A percentile compares a stretch with the other conserved stretches of the same genome.
These are phyloP conservation scores for Medicago arabica DNA, from an alignment of 306 rosid species.

Conservation along the genomic window DNA sequence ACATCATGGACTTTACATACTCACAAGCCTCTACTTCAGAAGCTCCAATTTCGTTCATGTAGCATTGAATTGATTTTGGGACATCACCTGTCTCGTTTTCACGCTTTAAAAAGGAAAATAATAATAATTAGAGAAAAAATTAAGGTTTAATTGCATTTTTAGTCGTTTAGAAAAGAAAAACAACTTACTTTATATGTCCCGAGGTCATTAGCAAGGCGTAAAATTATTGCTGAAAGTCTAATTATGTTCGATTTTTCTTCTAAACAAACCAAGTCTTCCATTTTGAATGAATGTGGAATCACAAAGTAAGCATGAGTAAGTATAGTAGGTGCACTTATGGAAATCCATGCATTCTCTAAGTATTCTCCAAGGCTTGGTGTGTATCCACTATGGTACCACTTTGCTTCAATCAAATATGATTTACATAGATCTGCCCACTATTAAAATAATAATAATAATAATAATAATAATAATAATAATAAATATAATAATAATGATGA, in stretches of 20 bases:
- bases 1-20: conserved; percentile 23
- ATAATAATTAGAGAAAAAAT: not conserved
- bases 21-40: conserved; percentile 36
- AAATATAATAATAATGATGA: too few species aligned
- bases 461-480: too few species aligned
- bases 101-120: not conserved
- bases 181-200: conserved; percentile 15
- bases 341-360: conserved; percentile 17
- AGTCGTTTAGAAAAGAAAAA: too few species aligned
- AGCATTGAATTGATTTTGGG: conserved; percentile 46
- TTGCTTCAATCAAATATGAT: conserved; percentile 26
- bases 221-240: not conserved
- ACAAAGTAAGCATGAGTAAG: conserved; percentile 20
- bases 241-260: not conserved
- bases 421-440: conserved; percentile 25
- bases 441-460: too few species aligned
- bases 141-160: not conserved
- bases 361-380: conserved; percentile 18
- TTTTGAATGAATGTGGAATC: not conserved
- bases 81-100: conserved; percentile 34
- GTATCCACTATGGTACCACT: conserved; percentile 20
- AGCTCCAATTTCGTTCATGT: conserved; percentile 33
- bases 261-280: not conserved
- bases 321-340: not conserved
- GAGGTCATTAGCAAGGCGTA: conserved; percentile 17